Conservation (phyloP, 805 yeast genomes). For the Brettanomyces nanus region DNA sequence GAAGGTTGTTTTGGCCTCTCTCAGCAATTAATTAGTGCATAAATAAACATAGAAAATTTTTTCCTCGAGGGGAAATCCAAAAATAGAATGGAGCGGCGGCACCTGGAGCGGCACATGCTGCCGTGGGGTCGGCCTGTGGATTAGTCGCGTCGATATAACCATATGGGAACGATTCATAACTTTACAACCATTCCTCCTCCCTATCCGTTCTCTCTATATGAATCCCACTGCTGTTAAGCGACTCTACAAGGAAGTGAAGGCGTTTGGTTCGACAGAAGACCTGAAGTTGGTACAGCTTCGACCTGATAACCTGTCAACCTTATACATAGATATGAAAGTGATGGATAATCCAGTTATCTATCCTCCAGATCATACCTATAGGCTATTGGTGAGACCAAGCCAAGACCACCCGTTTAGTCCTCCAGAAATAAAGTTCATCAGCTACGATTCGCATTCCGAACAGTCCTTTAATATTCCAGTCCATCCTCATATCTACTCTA, state of each 20-base stretch:
- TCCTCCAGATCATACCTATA: constrained; percentile 26
- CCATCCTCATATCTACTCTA: constrained; percentile 69
- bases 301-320: not conserved
- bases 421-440: constrained; percentile 50
- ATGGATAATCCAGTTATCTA: constrained; percentile 29
- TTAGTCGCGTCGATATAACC: too few relatives aligned
- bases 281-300: constrained; percentile 1
- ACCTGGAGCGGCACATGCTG: too few relatives aligned
- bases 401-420: constrained; percentile 48
- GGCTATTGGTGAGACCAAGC: constrained; percentile 36
- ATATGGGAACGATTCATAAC: too few relatives aligned
- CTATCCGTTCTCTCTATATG: not conserved
- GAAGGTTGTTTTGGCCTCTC: not conserved
- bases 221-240: not conserved
- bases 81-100: too few relatives aligned
- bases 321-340: constrained; percentile 28
- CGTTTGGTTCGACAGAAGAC: not conserved
- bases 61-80: too few relatives aligned
- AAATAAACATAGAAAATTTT: too few relatives aligned
- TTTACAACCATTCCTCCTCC: not conserved
- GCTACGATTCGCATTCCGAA: constrained; percentile 9
- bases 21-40: too few relatives aligned
- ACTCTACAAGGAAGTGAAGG: constrained; percentile 1
- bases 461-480: constrained; percentile 37
- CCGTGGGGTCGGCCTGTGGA: too few relatives aligned